Conservation (phyloP, 768 basidiomycete species). For the Boletus rubescentipes region DNA sequence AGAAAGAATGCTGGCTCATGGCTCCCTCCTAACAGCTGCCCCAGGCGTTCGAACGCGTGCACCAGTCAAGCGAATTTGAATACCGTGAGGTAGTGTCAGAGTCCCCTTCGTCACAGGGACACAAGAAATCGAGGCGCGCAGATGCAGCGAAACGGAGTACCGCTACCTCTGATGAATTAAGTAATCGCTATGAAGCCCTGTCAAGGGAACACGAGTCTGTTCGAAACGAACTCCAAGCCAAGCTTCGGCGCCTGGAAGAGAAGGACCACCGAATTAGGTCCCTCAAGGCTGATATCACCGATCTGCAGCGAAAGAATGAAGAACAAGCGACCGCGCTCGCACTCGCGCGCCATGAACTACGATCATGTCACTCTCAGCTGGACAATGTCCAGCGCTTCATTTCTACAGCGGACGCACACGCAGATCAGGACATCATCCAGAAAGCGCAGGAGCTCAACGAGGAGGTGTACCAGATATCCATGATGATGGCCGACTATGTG, state of each 20-base stretch:
- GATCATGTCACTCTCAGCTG: background rate
- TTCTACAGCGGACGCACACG: background rate
- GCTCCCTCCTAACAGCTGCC: background rate
- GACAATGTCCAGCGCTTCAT: background rate
- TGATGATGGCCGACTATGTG: background rate
- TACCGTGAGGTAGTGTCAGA: background rate
- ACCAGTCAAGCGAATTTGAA: background rate
- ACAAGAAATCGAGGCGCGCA: background rate
- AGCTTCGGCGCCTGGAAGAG: background rate
- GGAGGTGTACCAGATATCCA: constrained; percentile 1
- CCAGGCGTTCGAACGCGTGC: background rate
- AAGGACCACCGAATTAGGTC: background rate
- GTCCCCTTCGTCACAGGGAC: background rate
- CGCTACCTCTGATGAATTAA: background rate
- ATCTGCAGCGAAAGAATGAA: background rate
- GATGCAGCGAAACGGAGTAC: background rate
- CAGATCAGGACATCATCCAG: constrained; percentile 5
- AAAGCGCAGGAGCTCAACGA: background rate
- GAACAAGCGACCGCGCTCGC: background rate
- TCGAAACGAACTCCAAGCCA: background rate
- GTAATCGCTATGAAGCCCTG: background rate
- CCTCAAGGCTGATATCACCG: background rate
- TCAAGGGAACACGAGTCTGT: background rate
- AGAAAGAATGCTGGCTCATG: background rate
- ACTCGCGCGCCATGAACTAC: background rate